Conservation (phyloP, 306 rosid species). For the Morella rubra region DNA sequence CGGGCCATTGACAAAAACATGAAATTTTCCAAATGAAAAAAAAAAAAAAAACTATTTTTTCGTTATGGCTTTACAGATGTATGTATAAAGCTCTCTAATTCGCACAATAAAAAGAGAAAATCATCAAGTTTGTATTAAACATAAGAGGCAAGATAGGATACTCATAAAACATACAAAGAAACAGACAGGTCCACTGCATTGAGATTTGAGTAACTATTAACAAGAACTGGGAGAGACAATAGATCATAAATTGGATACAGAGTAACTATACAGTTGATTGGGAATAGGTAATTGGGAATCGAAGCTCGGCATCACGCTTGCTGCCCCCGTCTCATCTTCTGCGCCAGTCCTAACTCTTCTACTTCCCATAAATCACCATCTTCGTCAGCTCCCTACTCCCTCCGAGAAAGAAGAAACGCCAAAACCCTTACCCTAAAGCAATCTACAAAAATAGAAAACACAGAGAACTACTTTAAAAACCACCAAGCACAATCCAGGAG, state of each 20-base stretch:
- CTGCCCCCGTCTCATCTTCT: conserved; percentile 50
- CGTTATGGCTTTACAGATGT: background rate
- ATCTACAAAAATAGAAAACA: conserved; percentile 9
- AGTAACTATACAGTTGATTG: conserved; percentile 31
- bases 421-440: conserved; percentile 18
- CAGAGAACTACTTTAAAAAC: background rate
- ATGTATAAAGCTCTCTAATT: background rate
- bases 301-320: conserved; percentile 52
- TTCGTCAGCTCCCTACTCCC: conserved; percentile 20
- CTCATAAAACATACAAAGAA: background rate
- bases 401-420: conserved; percentile 15
- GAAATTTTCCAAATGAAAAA: background rate
- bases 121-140: background rate
- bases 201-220: background rate
- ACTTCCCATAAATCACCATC: conserved; percentile 38
- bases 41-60: background rate
- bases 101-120: background rate
- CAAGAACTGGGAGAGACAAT: background rate
- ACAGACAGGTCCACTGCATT: background rate
- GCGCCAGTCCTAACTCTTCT: conserved; percentile 27
- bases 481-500: background rate
- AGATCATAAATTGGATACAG: background rate
- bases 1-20: background rate
- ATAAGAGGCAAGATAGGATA: background rate
- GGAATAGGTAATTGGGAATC: conserved; percentile 38